A percentile compares a stretch with the other conserved stretches of the same genome.
phyloP scores from a whole-genome alignment of 306 rosid species.

The Lathyrus aphaca region DNA sequence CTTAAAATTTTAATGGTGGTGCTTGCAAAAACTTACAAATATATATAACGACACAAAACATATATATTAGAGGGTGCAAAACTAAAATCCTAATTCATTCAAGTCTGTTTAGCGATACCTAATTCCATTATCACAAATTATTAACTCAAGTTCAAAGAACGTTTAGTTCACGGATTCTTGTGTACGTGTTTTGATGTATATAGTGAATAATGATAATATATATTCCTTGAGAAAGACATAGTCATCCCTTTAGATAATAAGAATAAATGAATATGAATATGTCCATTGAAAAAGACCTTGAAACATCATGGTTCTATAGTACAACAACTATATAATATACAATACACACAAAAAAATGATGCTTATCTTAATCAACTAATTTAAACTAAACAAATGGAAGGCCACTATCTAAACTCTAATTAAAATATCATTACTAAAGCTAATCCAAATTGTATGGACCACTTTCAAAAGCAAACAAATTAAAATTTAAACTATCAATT shows the following conservation, averaged over 20 bases:
- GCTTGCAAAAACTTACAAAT: no score
- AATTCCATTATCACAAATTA: conserved; percentile 22
- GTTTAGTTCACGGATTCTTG: conserved; percentile 43
- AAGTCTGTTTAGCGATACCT: no score
- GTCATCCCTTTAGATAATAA: conserved; percentile 53
- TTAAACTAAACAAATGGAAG: conserved; percentile 53
- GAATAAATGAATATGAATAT: conserved; percentile 36
- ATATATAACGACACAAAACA: no score
- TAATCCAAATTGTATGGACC: conserved; percentile 66
- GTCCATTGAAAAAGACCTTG: conserved; percentile 25
- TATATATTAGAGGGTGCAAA: no score
- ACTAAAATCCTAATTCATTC: no score
- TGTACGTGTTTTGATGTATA: not conserved
- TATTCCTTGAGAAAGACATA: conserved; percentile 56
- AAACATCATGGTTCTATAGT: conserved; percentile 38
- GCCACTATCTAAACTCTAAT: conserved; percentile 48
- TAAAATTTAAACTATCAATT: conserved; percentile 27
- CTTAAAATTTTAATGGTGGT: no score
- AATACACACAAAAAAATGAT: conserved; percentile 24
- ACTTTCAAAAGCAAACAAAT: conserved; percentile 37
- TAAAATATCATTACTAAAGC: conserved; percentile 55
- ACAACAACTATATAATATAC: conserved; percentile 26
- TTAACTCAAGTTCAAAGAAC: conserved; percentile 42
- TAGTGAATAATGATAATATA: conserved; percentile 40
- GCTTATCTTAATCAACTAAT: conserved; percentile 58